Evolutionary conservation across 1,139 yeast genomes (phyloP).

Genomic region (Lodderomyces orthopsilosis): DNA sequence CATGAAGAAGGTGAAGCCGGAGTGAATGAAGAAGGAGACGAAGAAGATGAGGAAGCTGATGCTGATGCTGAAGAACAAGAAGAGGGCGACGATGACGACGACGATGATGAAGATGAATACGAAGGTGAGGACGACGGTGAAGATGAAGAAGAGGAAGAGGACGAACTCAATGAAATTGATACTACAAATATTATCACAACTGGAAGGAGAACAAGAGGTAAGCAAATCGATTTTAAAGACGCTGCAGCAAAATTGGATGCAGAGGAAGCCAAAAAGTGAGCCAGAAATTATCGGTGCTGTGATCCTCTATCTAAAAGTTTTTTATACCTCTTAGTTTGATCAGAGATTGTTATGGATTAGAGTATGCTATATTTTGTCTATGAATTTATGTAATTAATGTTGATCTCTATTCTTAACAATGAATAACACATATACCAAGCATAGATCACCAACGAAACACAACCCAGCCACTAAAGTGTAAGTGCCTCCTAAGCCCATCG

Average conservation of each 20-base stretch:
- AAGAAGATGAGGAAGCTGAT: constrained; percentile 34
- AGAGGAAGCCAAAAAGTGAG: constrained; percentile 24
- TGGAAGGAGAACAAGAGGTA: constrained; percentile 91
- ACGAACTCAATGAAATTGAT: constrained; percentile 81
- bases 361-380: too few relatives aligned
- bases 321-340: too few relatives aligned
- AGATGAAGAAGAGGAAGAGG: constrained; percentile 69
- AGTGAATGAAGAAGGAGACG: constrained; percentile 42
- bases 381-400: background rate
- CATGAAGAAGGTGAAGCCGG: constrained; percentile 25
- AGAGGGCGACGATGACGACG: constrained; percentile 53
- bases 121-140: constrained; percentile 40
- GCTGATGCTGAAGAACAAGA: constrained; percentile 46
- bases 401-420: background rate
- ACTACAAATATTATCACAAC: constrained; percentile 75
- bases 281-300: background rate
- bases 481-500: constrained; percentile 35
- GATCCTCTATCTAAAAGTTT: background rate
- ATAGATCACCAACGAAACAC: constrained; percentile 19
- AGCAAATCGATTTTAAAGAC: constrained; percentile 79
- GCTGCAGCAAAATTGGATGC: constrained; percentile 73
- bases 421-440: constrained; percentile 17
- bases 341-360: too few relatives aligned
- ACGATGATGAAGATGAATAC: constrained; percentile 56
- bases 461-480: constrained; percentile 36